phyloP scores from a whole-genome alignment of 1,284 basidiomycete species.

The Nidula niveotomentosa region DNA sequence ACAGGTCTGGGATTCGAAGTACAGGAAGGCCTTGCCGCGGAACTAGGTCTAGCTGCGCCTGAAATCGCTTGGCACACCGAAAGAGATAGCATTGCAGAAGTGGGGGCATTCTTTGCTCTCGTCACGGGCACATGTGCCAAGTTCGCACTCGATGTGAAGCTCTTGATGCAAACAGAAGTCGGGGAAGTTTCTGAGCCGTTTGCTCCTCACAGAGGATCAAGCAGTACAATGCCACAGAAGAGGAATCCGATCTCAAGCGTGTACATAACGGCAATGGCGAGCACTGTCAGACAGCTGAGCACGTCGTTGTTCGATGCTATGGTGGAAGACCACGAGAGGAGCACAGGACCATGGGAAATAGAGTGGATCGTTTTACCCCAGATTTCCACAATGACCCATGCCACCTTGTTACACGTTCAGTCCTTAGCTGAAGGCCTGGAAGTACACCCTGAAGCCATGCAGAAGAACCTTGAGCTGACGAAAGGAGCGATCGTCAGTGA shows the following conservation, averaged over 20 bases:
- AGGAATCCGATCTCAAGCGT: conserved; percentile 41
- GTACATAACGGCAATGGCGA: conserved; percentile 39
- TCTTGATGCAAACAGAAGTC: conserved; percentile 45
- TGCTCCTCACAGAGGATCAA: conserved; percentile 37
- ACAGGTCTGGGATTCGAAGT: conserved; percentile 35
- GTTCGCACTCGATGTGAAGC: conserved; percentile 40
- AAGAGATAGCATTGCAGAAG: conserved; percentile 38
- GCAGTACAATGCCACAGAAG: conserved; percentile 47
- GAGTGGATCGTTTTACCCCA: conserved; percentile 46
- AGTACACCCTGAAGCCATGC: conserved; percentile 36
- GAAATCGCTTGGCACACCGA: conserved; percentile 48
- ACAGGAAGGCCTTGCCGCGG: conserved; percentile 31
- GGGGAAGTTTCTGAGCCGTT: conserved; percentile 41
- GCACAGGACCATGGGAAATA: conserved; percentile 46
- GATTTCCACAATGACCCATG: conserved; percentile 37
- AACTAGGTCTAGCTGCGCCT: conserved; percentile 30
- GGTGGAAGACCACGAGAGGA: conserved; percentile 46
- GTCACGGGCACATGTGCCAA: conserved; percentile 41
- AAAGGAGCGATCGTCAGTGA: conserved; percentile 39
- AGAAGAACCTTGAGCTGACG: conserved; percentile 33
- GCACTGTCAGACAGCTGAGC: conserved; percentile 35
- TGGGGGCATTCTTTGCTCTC: conserved; percentile 38
- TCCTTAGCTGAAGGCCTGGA: conserved; percentile 34
- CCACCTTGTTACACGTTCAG: conserved; percentile 32
- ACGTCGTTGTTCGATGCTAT: conserved; percentile 39